Evolutionary conservation across 257 asterid species (phyloP).

Genomic region (Solanum clarkiae): DNA sequence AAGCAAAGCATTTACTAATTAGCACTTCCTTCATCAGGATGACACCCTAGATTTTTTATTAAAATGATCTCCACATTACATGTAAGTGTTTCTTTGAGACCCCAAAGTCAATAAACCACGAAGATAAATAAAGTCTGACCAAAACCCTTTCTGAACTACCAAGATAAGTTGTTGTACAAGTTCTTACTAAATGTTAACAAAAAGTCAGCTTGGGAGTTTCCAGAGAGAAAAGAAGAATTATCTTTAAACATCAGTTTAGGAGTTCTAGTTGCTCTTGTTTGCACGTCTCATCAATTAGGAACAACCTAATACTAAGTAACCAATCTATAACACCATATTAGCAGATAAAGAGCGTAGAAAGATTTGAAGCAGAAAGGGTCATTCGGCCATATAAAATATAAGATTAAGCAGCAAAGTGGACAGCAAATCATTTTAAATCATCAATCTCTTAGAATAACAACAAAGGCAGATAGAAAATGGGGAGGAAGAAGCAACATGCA

Average conservation of each 20-base stretch:
- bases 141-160: background rate
- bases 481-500: too few relatives aligned
- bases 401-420: too few relatives aligned
- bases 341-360: too few relatives aligned
- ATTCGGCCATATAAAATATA: too few relatives aligned
- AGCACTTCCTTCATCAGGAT: background rate
- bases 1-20: background rate
- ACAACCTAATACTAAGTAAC: too few relatives aligned
- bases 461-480: too few relatives aligned
- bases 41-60: background rate
- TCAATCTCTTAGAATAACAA: too few relatives aligned
- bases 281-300: background rate
- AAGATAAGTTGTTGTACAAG: background rate
- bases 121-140: background rate
- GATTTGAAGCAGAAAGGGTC: too few relatives aligned
- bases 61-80: background rate
- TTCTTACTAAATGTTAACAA: background rate
- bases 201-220: background rate
- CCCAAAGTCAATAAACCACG: background rate
- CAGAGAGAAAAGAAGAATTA: background rate
- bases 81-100: background rate
- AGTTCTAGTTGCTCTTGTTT: background rate
- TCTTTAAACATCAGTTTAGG: background rate
- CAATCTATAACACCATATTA: too few relatives aligned
- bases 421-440: too few relatives aligned